phyloP scores from a whole-genome alignment of 2,329 filamentous ascomycete genomes.

The Trichoderma sp. region DNA sequence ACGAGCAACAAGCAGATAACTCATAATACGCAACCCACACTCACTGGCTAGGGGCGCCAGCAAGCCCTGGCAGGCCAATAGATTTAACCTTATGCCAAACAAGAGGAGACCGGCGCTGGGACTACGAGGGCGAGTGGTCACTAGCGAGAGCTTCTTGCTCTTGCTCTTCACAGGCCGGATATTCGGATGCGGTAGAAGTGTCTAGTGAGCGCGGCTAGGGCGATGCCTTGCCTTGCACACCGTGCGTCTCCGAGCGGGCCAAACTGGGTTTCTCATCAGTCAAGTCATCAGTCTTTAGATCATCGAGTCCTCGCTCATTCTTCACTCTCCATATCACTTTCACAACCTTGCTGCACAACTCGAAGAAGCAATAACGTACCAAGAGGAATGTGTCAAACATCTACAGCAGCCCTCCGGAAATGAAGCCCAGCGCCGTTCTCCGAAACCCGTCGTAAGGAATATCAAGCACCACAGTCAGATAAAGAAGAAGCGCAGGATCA shows the following conservation, averaged over 20 bases:
- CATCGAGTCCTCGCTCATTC: too few species aligned
- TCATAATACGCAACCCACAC: not conserved
- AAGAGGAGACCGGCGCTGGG: constrained; percentile 14
- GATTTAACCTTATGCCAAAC: constrained; percentile 24
- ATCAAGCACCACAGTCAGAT: not conserved
- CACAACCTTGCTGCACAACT: too few species aligned
- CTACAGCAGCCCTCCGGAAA: not conserved
- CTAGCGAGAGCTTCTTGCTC: not conserved
- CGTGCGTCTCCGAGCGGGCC: not conserved
- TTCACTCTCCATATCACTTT: too few species aligned
- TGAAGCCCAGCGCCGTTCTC: not conserved
- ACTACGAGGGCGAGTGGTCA: not conserved
- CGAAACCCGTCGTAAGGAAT: not conserved
- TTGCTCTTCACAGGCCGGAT: not conserved
- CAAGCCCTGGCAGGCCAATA: constrained; percentile 19
- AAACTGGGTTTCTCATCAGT: not conserved
- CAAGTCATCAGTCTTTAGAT: too few species aligned
- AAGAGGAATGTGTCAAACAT: too few species aligned
- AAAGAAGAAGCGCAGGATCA: constrained; percentile 5
- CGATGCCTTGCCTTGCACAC: too few species aligned
- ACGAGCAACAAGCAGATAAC: too few species aligned
- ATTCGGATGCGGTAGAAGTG: not conserved
- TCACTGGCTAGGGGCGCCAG: not conserved
- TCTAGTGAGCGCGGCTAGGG: too few species aligned
- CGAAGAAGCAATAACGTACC: too few species aligned